phyloP scores from a whole-genome alignment of 495 filamentous ascomycete genomes.

The Aspergillus steynii region DNA sequence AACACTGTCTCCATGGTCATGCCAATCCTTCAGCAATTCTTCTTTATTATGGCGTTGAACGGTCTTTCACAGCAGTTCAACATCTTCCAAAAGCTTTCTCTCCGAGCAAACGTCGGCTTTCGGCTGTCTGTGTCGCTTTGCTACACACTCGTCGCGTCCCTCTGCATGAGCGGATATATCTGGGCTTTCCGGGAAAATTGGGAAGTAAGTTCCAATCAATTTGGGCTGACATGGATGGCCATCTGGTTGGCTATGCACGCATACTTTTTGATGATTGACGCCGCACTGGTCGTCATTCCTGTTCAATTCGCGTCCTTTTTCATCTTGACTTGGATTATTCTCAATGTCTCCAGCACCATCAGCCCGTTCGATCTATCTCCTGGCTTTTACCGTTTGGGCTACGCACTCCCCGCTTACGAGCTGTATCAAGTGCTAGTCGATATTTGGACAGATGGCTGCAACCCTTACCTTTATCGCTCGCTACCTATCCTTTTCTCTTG shows the following conservation, averaged over 20 bases:
- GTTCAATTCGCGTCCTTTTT: constrained; percentile 38
- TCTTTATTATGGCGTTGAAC: constrained; percentile 43
- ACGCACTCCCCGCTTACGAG: constrained; percentile 46
- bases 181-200: constrained; percentile 47
- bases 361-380: constrained; percentile 42
- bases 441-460: constrained; percentile 49
- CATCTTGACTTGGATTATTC: constrained; percentile 45
- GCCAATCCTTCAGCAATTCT: constrained; percentile 47
- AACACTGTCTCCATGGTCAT: constrained; percentile 47
- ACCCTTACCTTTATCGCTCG: constrained; percentile 36
- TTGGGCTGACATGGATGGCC: constrained; percentile 41
- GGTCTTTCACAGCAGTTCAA: constrained; percentile 38
- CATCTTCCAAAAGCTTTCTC: constrained; percentile 32
- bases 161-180: constrained; percentile 42
- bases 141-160: constrained; percentile 43
- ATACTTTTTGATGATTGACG: constrained; percentile 45
- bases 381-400: constrained; percentile 45
- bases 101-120: constrained; percentile 34
- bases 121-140: constrained; percentile 34
- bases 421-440: constrained; percentile 42
- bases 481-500: constrained; percentile 40
- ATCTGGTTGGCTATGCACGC: constrained; percentile 51
- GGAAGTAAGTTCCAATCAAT: constrained; percentile 39
- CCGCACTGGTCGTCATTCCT: constrained; percentile 37
- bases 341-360: constrained; percentile 43